phyloP scores from a whole-genome alignment of 129 eudicot species.

The Tagetes patula region DNA sequence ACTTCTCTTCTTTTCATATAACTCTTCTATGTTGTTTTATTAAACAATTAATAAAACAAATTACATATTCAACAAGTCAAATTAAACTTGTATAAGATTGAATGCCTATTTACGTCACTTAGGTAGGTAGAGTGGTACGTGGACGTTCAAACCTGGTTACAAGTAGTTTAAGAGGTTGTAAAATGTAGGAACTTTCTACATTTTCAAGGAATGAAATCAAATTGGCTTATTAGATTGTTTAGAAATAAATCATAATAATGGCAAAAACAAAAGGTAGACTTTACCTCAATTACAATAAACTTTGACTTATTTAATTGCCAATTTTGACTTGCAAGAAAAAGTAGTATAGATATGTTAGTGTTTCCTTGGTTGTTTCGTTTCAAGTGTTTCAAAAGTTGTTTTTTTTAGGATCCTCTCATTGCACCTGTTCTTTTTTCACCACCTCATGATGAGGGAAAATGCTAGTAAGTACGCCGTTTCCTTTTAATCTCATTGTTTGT shows the following conservation, averaged over 20 bases:
- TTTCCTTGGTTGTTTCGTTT: not conserved
- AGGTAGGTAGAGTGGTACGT: no score
- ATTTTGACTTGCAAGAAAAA: conserved; percentile 24
- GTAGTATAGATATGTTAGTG: not conserved
- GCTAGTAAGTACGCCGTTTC: no score
- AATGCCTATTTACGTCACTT: not conserved
- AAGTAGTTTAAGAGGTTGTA: no score
- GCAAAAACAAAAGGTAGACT: not conserved
- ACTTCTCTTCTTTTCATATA: not conserved
- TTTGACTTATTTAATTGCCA: conserved; percentile 18
- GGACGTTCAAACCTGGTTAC: no score
- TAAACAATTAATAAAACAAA: not conserved
- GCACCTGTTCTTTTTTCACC: no score
- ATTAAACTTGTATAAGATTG: not conserved
- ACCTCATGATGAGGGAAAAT: no score
- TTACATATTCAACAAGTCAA: not conserved
- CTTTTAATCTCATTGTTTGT: no score
- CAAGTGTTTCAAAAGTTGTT: not conserved
- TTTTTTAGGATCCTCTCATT: no score
- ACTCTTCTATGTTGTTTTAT: not conserved
- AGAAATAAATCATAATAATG: not conserved
- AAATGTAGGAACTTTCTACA: not conserved
- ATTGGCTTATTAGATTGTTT: not conserved
- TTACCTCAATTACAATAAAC: no score
- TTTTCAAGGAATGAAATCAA: not conserved